Conservation (phyloP, 139 green algal genomes). For the Zygnema cylindricum region DNA sequence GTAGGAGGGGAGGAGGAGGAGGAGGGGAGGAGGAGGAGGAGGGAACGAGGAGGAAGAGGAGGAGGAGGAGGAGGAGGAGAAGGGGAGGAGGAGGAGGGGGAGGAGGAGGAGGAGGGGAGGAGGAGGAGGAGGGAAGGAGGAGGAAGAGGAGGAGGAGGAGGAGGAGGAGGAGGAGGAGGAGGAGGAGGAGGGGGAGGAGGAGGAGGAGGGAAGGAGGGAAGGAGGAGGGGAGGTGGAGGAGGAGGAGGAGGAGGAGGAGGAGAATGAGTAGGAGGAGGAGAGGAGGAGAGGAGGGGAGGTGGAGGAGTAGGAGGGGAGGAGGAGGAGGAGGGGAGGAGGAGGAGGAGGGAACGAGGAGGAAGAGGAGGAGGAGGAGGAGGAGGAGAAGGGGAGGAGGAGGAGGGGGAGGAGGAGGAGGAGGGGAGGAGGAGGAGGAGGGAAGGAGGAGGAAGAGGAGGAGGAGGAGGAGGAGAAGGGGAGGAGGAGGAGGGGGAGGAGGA, state of each 20-base stretch:
- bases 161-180: neutral
- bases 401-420: neutral
- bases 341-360: neutral
- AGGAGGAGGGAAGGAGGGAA: neutral
- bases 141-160: neutral
- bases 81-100: conserved; percentile 7
- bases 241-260: no score
- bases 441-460: neutral
- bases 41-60: neutral
- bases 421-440: neutral
- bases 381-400: neutral
- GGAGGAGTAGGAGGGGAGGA: no score
- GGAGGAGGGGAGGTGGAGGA: no score
- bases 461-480: no score
- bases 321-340: no score
- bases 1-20: no score
- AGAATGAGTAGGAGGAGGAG: no score
- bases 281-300: no score
- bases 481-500: no score
- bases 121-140: neutral
- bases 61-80: neutral
- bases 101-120: conserved; percentile 17
- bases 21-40: neutral
- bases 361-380: neutral
- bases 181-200: neutral